Evolutionary conservation across 202 grass and related monocot genomes (phyloP), one percentile per base, ranked within the genome.

Genomic region (Brachypodium distachyon): DNA sequence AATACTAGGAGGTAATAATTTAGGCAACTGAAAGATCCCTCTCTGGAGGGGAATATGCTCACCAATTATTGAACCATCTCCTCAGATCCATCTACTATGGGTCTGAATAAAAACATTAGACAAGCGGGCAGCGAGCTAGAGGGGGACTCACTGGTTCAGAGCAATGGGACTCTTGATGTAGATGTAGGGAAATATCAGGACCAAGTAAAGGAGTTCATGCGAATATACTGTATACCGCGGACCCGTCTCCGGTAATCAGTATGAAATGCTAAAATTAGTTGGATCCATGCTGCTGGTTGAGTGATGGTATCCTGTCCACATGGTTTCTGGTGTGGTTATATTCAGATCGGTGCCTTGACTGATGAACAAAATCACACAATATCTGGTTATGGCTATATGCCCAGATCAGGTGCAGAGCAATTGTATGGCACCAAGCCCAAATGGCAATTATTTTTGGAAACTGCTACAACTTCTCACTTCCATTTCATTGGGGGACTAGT

Each of bases 31-130:
- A 28, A 61, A 63, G 34, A 75, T 61, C 22, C 67, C 61, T 73
- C 14, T 25, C 7, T 39, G 34, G 61, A 39, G 77, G 63, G 22
- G 37, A 80, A 70, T 83, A 80, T 63, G 46, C 33, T 23, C 17
- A 68, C 34, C 78, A 86, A 88, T 88, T 67, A 88, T 88, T 84
- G 61, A 56, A 62, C 29, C 8, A 41, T 61, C 56, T 22, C 19
- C 28, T 74, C 60, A 16, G 19, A 83, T 87, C 59, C 32, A 70
- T 23, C 16, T 81, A 81, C 53, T 18, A 60, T 23, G 34, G 48
- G 50, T 53, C 59, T 58, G 25, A 66, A 83, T 61, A 83, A 78
- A 83, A 78, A 61, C 51, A 71, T 17, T 32, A 57, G 16, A 32
- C 64, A 83, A 55, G 61, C 47, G 61, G 37, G 64, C 46, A n/a